Base-by-base conservation (phyloP, 2,329 filamentous ascomycete species). In the Calonectria montana region DNA sequence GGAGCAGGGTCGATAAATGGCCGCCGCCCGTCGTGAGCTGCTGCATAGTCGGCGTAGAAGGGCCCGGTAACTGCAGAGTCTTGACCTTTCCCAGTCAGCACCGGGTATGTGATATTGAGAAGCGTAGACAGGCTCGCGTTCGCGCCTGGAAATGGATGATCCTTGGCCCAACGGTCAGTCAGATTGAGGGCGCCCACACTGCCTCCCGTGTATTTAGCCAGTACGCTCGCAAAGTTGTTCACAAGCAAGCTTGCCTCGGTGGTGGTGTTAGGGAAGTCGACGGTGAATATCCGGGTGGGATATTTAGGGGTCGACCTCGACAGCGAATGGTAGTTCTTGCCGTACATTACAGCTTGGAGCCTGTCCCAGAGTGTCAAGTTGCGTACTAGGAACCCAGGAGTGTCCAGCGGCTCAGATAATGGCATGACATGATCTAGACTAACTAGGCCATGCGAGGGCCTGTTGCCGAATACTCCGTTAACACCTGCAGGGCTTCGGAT, bases 401-500 rank as follows among this genome's bases (percentile, higher is more conserved):
- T 88, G 62, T 89, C 87, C n/a, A 87, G 80, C 0, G 80, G 78
- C 0, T 83, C 78, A 0, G 81, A 82, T 1, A 88, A 74, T 0
- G 87, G 85, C 71, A 87, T 81, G 4, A 84, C 85, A 2, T 82
- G 75, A n/a, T 85, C 83, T 0, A 88, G 78, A 0, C 74, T 75
- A 4, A 87, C 83, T 4, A 86, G 77, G 0, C 79, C 83, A 10
- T 53, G 68, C 0, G 83, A 83, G 0, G 86, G 86, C 0, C 87
- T 80, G 70, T 87, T 86, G 0, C 86, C 87, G 35, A 86, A 88
- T 0, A 86, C 70, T 1, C 87, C 87, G 23, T 85, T 81, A 1
- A 82, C 79, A 0, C 80, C 81, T 2, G 86, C 84, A 0, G 87
- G 87, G 1, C 84, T 82, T 25, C 87, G 82, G 67, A 88, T 86